Percentiles rank a stretch among this genome's conserved stretches.
phyloP scores from a whole-genome alignment of 495 filamentous ascomycete genomes.

The Tuber microsphaerosporum region DNA sequence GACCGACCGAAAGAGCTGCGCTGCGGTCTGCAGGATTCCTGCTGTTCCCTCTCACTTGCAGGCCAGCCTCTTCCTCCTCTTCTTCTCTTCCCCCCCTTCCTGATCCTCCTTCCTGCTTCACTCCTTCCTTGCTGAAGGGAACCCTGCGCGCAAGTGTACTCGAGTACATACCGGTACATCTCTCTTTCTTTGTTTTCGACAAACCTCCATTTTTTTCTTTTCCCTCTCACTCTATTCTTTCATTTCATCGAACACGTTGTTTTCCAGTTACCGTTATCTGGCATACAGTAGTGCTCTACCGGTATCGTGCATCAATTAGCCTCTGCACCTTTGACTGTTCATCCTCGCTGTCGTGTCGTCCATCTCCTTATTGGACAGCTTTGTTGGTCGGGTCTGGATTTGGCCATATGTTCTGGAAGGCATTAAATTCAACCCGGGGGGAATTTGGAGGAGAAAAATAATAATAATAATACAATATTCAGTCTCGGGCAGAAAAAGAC shows the following conservation, averaged over 20 bases:
- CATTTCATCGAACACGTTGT: slow-evolving; percentile 1
- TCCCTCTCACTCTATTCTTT: not conserved
- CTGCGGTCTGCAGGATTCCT: slow-evolving; percentile 1
- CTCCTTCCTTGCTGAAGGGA: not conserved
- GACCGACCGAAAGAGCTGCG: slow-evolving; percentile 1
- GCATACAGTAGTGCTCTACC: not conserved
- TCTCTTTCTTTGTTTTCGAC: not conserved
- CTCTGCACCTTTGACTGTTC: slow-evolving; percentile 2
- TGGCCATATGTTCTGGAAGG: not conserved
- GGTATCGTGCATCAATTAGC: slow-evolving; percentile 4
- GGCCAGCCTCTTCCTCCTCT: not conserved
- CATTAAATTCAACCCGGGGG: not conserved
- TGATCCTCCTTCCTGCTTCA: not conserved
- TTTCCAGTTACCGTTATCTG: not conserved
- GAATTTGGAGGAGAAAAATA: not conserved
- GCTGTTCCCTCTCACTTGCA: not conserved
- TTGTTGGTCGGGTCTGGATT: not conserved
- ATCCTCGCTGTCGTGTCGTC: slow-evolving; percentile 2
- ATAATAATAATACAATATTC: not conserved
- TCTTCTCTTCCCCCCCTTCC: not conserved
- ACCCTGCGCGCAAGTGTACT: not conserved
- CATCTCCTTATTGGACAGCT: slow-evolving; percentile 4
- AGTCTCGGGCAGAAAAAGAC: not conserved
- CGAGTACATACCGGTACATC: slow-evolving; percentile 3
- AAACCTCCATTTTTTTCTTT: not conserved